Evolutionary conservation across 805 yeast species (phyloP), one percentile per base, ranked within the genome.

Genomic region (Candida argentea): DNA sequence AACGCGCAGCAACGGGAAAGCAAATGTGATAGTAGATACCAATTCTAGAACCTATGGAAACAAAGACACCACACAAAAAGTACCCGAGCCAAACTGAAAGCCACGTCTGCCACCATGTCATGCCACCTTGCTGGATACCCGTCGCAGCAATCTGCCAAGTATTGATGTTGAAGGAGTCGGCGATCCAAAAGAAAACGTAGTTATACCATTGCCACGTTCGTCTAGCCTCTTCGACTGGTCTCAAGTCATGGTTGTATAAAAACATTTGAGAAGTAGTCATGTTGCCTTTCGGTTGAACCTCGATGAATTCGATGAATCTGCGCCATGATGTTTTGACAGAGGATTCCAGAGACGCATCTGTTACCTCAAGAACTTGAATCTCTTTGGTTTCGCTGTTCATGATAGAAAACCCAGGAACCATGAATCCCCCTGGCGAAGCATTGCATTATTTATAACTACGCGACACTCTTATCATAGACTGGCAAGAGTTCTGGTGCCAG

Each of bases 71-170:
- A 36, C 82, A 73, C 26, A 81, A 52, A 12, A 64, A 46, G 51
- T 85, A 85, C 5, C 95, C 95, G 11, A 85, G 37, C 91, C 94
- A 83, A 15, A 85, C 91, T 1, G 91, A 71, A 21, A 85, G 56
- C 93, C 94, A 85, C 8, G 81, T 75, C 47, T 77, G 86, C 93
- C 94, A 85, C 94, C 94, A 84, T 11, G 77, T 70, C 54, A 85
- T 57, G 7, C 91, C 91, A 14, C 75, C 72, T 30, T 65, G 61
- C 32, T 80, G 77, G 20, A 61, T 54, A 43, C 94, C 94, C 0
- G 94, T 80, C 6, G 89, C 76, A 2, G 94, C 94, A 42, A 85
- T 83, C 60, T 81, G 86, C 85, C 89, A 84, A 5, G 95, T 83
- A 50, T 82, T 84, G 47, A 85, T 74, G 55, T 85, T 85, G 59